Base-by-base conservation (phyloP, 169 alveolate species). In the Plasmodium gonderi region DNA sequence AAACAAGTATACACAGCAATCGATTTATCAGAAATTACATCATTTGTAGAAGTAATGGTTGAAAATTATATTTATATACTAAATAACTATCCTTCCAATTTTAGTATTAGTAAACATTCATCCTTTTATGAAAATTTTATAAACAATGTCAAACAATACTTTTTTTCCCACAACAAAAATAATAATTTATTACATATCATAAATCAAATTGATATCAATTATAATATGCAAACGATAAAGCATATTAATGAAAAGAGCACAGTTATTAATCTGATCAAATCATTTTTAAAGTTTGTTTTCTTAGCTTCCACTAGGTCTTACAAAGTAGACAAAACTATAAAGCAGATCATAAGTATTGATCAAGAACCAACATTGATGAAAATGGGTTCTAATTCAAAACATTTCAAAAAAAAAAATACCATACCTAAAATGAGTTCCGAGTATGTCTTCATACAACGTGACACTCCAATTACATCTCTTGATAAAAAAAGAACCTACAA, bases 41-140 rank as follows among this genome's bases (percentile, higher is more conserved):
- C 54, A 3, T 44, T 83, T 83, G 54, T 69, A n/a, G 45, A 83
- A 47, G 40, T 83, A 20, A 29, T 83, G 51, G 83, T 60, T 33
- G 93, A 87, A 38, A 87, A 87, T 87, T 87, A 45, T 75, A 75
- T 87, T 75, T 64, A 33, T 40, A 64, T 76, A 23, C 51, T 87
- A 64, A 77, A 74, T 64, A 87, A 87, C 47, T 87, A 87, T 49
- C 93, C 93, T 33, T 87, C 89, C 0, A 87, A 54, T 87, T 75
- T 87, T 40, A 77, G 89, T 49, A 26, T 51, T 4, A 64, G 80
- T 51, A 77, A 60, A 20, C 80, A 76, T 64, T 74, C 90, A 2
- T 76, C 87, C 14, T 76, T 75, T 60, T 77, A 76, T 31, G 69
- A 76, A 0, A 77, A 87, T 75, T 87, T 87, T 29, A 65, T 74